Conservation (phyloP, 257 asterid genomes). For the Solanum clarkiae region DNA sequence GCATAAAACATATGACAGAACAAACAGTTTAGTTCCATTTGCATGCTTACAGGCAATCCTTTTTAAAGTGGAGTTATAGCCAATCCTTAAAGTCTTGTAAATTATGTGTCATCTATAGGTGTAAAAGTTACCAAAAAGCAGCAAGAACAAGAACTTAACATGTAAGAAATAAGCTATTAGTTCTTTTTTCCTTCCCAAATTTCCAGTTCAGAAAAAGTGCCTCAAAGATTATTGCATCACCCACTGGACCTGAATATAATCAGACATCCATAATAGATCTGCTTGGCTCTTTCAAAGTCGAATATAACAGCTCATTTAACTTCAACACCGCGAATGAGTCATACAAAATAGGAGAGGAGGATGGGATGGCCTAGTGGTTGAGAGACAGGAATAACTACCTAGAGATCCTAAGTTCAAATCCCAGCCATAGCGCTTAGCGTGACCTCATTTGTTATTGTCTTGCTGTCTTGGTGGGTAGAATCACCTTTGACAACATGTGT, state of each 20-base stretch:
- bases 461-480: not conserved
- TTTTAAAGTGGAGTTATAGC: not conserved
- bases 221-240: not conserved
- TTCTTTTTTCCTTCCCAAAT: not conserved
- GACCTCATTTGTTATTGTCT: not conserved
- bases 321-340: not conserved
- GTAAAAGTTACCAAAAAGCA: not conserved
- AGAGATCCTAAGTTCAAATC: not conserved
- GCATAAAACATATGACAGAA: not conserved
- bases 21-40: not conserved
- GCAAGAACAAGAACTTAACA: not conserved
- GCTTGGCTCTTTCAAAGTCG: not conserved
- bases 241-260: not conserved
- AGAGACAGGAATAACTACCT: not conserved
- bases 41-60: not conserved
- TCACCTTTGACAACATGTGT: not conserved
- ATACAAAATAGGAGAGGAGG: not conserved
- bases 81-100: not conserved
- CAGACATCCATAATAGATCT: not conserved
- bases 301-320: not conserved
- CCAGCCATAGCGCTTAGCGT: not conserved
- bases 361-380: not conserved
- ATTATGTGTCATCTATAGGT: not conserved
- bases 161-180: not conserved
- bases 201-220: not conserved